Evolutionary conservation across 768 basidiomycete genomes (phyloP).

Genomic region (Termitomyces sp.): DNA sequence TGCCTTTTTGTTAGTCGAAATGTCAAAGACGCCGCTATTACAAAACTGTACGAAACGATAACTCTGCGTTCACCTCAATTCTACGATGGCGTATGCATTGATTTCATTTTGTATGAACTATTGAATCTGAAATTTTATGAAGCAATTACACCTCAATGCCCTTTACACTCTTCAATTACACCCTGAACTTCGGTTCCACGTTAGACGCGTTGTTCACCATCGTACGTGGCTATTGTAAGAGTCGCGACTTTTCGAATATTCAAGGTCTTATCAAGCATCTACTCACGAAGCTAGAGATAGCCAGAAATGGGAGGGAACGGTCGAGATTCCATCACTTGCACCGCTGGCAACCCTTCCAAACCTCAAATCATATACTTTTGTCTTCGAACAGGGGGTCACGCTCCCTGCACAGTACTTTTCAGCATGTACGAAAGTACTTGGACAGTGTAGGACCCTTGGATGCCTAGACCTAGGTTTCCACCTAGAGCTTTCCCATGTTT

Average conservation of each 20-base stretch:
- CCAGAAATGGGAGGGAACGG: neutral
- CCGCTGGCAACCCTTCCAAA: neutral
- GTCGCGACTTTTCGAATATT: neutral
- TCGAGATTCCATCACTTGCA: neutral
- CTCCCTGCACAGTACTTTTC: neutral
- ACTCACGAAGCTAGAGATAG: conserved; percentile 2
- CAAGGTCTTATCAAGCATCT: neutral
- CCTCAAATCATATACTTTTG: conserved; percentile 1
- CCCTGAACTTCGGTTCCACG: neutral
- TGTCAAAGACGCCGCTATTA: neutral
- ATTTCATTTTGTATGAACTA: neutral
- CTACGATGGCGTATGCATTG: neutral
- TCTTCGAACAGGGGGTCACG: neutral
- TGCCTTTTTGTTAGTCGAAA: conserved; percentile 1
- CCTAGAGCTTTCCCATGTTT: neutral
- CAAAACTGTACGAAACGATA: conserved; percentile 1
- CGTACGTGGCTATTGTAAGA: neutral
- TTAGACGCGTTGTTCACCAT: conserved; percentile 1
- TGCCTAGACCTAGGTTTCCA: conserved; percentile 1
- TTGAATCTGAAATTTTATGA: neutral
- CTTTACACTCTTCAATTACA: conserved; percentile 1
- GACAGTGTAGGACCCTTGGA: neutral
- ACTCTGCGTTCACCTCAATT: conserved; percentile 3
- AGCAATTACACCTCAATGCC: conserved; percentile 2
- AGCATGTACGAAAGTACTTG: neutral